Base-by-base conservation (phyloP, 2,329 filamentous ascomycete species). In the Ascochyta fabae region DNA sequence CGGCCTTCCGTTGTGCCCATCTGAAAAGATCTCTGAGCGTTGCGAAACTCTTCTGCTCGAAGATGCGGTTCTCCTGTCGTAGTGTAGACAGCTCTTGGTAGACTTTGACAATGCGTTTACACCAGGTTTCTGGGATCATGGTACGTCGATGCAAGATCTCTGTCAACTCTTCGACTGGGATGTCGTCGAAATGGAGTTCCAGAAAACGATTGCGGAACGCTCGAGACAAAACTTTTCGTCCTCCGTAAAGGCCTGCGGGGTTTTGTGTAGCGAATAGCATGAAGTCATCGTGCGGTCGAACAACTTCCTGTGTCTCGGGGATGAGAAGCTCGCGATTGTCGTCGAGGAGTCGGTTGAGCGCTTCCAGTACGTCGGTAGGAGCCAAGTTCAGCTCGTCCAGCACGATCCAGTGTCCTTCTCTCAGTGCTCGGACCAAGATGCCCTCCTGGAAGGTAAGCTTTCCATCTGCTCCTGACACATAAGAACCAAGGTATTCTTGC, bases 261-360 rank as follows among this genome's bases (percentile, higher is more conserved):
- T 99, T 99, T 71, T 99, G 95, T 0, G 95, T 99, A 1, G 95
- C 95, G 69, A 99, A 99, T 0, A 99, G 85, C 86, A 98, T 96
- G 74, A 99, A 99, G 66, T 96, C 93, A 27, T 92, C 87, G 63
- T 99, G 93, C 0, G 95, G 96, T 29, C 88, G 88, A 36, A 99
- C 90, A 33, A 96, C 82, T 73, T 99, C 93, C 75, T 99, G 95
- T 0, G 95, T 98, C 74, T 99, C 95, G 0, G 96, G 94, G 31
- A 99, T 93, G 23, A 99, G 83, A 4, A 99, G 84, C 75, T 99
- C 95, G 56, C 95, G 84, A 66, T 99, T 99, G 70, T 99, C 95
- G 67, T 99, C 95, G 0, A 99, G 81, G 0, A 99, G 84, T 66
- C 95, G 88, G 75, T 99, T 99, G 35, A 99, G 81, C 0, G 95